Conservation (phyloP, 495 filamentous ascomycete species). For the Podospora comata region DNA sequence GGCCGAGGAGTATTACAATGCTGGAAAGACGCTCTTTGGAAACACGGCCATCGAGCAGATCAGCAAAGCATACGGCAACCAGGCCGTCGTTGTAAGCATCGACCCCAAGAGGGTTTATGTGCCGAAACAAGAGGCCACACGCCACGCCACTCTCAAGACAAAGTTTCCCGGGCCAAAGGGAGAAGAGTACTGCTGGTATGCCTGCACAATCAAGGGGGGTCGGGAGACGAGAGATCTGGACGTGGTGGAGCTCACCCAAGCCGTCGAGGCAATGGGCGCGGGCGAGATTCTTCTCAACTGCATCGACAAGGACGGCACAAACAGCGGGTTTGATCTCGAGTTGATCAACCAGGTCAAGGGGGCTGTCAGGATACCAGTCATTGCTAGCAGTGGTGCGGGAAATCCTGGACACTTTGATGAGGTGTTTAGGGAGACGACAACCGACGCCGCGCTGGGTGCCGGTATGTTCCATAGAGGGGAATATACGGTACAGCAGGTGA, state of each 20-base stretch:
- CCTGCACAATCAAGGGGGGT: slow-evolving; percentile 94
- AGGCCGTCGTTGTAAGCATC: slow-evolving; percentile 94
- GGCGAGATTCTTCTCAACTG: slow-evolving; percentile 95
- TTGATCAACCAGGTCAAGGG: slow-evolving; percentile 82
- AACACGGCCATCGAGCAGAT: slow-evolving; percentile 93
- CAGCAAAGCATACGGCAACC: slow-evolving; percentile 88
- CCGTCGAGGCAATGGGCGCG: slow-evolving; percentile 93
- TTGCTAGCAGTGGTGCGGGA: slow-evolving; percentile 91
- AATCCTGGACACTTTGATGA: slow-evolving; percentile 86
- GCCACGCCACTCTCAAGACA: slow-evolving; percentile 75
- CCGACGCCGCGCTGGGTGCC: slow-evolving; percentile 90
- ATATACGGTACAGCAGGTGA: slow-evolving; percentile 94
- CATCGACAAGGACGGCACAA: slow-evolving; percentile 95
- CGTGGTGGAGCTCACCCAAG: slow-evolving; percentile 78
- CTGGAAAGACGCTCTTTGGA: slow-evolving; percentile 64
- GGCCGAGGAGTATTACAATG: slow-evolving; percentile 80
- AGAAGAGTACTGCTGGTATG: slow-evolving; percentile 91
- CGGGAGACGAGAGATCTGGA: slow-evolving; percentile 87
- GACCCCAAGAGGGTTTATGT: slow-evolving; percentile 92
- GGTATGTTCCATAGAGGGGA: slow-evolving; percentile 97
- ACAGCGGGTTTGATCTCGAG: slow-evolving; percentile 92
- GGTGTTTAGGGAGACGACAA: slow-evolving; percentile 79
- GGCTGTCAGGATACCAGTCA: slow-evolving; percentile 84
- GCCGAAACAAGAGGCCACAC: slow-evolving; percentile 63
- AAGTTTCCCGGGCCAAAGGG: slow-evolving; percentile 65